A percentile compares a stretch with the other conserved stretches of the same genome.
Conservation (phyloP, 2,329 filamentous ascomycete genomes). For the Talaromyces sp. region DNA sequence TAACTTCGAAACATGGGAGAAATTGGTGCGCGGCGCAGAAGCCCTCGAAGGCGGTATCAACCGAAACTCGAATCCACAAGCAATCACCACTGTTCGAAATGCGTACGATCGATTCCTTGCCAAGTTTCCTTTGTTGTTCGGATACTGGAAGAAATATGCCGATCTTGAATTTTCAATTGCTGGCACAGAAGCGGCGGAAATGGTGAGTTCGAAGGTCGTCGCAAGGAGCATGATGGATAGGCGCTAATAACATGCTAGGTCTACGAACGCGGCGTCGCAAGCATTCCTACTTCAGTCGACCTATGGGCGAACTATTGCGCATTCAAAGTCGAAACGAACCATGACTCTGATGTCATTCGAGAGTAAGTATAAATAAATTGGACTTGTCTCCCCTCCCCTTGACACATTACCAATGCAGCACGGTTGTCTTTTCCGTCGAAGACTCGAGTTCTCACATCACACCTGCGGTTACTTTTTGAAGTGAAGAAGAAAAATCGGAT, state of each 20-base stretch:
- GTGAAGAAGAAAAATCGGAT: constrained; percentile 16
- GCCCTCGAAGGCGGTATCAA: constrained; percentile 87
- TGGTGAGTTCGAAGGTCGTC: constrained; percentile 54
- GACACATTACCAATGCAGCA: constrained; percentile 42
- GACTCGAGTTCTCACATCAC: constrained; percentile 32
- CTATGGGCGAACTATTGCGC: constrained; percentile 96
- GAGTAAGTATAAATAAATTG: constrained; percentile 83
- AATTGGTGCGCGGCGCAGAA: constrained; percentile 76
- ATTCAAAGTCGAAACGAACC: constrained; percentile 96
- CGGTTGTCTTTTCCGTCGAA: constrained; percentile 25
- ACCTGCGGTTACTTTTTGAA: constrained; percentile 30
- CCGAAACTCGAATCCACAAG: constrained; percentile 91
- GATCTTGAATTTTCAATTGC: constrained; percentile 96
- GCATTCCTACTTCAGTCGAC: constrained; percentile 89
- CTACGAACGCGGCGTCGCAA: constrained; percentile 90
- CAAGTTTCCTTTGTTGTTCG: constrained; percentile 92
- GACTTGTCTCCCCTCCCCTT: constrained; percentile 53
- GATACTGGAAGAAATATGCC: constrained; percentile 99
- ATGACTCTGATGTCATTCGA: constrained; percentile 92
- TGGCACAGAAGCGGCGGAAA: constrained; percentile 92
- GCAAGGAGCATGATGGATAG: neutral
- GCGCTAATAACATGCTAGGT: constrained; percentile 51
- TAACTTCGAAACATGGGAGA: constrained; percentile 93
- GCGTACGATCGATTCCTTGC: constrained; percentile 88
- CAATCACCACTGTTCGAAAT: constrained; percentile 79